These are phyloP conservation scores for Zalaria sp. DNA, from an alignment of 2,329 filamentous ascomycete genomes.

Conservation along the genomic window DNA sequence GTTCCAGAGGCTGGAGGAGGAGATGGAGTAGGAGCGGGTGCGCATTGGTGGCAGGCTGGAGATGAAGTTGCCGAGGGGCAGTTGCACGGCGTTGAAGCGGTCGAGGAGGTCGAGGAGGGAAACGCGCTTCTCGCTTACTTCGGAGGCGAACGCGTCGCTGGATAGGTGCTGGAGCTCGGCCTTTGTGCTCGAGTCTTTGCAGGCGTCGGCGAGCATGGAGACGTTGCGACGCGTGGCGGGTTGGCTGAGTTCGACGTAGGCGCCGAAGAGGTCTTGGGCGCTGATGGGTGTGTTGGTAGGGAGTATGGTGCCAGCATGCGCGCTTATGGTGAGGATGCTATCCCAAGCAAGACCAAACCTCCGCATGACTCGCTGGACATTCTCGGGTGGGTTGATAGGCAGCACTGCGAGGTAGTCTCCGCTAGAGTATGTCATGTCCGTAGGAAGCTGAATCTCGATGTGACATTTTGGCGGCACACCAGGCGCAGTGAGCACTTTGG, in stretches of 20 bases:
- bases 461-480: constrained; percentile 43
- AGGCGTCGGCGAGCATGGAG: constrained; percentile 33
- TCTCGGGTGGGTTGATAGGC: constrained; percentile 52
- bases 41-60: constrained; percentile 64
- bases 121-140: constrained; percentile 25
- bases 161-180: constrained; percentile 34
- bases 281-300: constrained; percentile 48
- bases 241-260: constrained; percentile 60
- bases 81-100: constrained; percentile 40
- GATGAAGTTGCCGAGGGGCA: constrained; percentile 55
- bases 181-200: constrained; percentile 34
- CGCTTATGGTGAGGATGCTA: constrained; percentile 26
- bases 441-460: constrained; percentile 29
- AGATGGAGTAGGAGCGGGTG: constrained; percentile 19
- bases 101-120: constrained; percentile 59
- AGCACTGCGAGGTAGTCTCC: constrained; percentile 58
- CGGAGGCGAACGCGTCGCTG: constrained; percentile 21
- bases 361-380: constrained; percentile 47
- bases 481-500: constrained; percentile 36
- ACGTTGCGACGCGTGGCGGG: constrained; percentile 55
- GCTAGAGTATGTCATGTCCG: constrained; percentile 46
- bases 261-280: constrained; percentile 48
- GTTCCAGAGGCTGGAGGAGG: constrained; percentile 17
- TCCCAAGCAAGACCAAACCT: constrained; percentile 58
- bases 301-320: constrained; percentile 51